phyloP scores from a whole-genome alignment of 2,329 filamentous ascomycete species.

The Pestalotiopsis sp. region DNA sequence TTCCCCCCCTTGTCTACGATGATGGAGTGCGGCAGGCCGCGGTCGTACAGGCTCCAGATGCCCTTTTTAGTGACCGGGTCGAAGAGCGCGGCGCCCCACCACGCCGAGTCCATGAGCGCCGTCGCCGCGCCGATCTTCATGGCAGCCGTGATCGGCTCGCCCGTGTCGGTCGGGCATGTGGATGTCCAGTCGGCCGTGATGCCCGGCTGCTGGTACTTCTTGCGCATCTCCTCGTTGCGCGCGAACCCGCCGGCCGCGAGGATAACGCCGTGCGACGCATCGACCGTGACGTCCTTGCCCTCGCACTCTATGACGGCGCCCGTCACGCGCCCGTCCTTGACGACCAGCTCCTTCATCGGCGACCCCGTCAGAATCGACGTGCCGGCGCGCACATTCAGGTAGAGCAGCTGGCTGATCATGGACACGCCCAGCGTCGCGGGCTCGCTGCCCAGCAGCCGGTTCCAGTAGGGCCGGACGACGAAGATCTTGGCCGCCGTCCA shows the following conservation, averaged over 20 bases:
- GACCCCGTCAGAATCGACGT: neutral
- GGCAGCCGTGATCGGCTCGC: constrained; percentile 28
- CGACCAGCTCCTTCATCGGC: constrained; percentile 13
- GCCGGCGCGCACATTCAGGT: neutral
- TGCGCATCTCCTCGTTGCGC: constrained; percentile 30
- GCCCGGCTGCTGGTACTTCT: constrained; percentile 21
- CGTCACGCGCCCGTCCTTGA: constrained; percentile 20
- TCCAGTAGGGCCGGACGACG: neutral
- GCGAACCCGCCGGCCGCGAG: constrained; percentile 38
- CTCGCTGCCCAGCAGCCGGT: neutral
- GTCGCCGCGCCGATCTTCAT: constrained; percentile 30
- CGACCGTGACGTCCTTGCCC: constrained; percentile 23
- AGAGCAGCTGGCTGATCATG: neutral
- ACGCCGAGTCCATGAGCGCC: constrained; percentile 33
- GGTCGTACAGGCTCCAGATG: constrained; percentile 29
- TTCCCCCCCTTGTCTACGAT: constrained; percentile 34
- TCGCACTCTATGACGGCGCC: constrained; percentile 26
- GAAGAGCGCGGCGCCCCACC: constrained; percentile 34
- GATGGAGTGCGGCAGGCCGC: constrained; percentile 33
- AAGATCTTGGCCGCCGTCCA: constrained; percentile 1
- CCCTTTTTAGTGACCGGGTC: constrained; percentile 23
- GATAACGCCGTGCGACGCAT: constrained; percentile 30
- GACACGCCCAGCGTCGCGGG: neutral
- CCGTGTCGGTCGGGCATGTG: constrained; percentile 26
- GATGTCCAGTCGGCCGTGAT: constrained; percentile 27